Conservation (phyloP, 2,329 filamentous ascomycete genomes). For the Ophioceras dolichostomum region DNA sequence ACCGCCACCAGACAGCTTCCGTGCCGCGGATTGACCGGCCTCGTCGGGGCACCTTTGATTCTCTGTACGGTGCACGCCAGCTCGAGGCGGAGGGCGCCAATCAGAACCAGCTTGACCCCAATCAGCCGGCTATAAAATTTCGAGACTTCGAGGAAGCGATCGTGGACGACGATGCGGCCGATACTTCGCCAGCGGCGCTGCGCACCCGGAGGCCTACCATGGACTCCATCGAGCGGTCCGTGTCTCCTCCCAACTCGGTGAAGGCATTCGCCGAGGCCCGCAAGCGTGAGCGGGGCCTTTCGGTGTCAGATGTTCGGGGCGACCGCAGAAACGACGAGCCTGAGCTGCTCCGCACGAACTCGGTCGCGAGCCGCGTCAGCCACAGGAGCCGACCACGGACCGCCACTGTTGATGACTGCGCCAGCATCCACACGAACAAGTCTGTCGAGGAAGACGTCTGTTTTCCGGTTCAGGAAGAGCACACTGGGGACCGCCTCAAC, state of each 20-base stretch:
- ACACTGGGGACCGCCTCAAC: slow-evolving; percentile 58
- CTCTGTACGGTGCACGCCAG: slow-evolving; percentile 40
- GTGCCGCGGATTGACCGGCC: slow-evolving; percentile 47
- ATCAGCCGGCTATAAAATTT: slow-evolving; percentile 33
- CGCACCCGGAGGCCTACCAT: slow-evolving; percentile 44
- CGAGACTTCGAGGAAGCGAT: slow-evolving; percentile 84
- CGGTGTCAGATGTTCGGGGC: slow-evolving; percentile 32
- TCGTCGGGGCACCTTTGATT: slow-evolving; percentile 64
- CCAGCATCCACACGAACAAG: slow-evolving; percentile 51
- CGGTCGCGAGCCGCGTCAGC: slow-evolving; percentile 46
- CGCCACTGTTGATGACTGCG: slow-evolving; percentile 39
- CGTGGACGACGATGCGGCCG: slow-evolving; percentile 57
- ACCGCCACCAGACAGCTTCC: slow-evolving; percentile 56
- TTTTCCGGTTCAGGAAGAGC: slow-evolving; percentile 65
- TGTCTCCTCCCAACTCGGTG: slow-evolving; percentile 90
- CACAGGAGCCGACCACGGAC: slow-evolving; percentile 44
- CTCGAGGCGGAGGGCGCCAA: slow-evolving; percentile 10
- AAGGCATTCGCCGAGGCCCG: slow-evolving; percentile 92
- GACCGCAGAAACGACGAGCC: slow-evolving; percentile 27
- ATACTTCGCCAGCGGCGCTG: slow-evolving; percentile 26
- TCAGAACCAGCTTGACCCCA: slow-evolving; percentile 28
- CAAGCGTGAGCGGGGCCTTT: slow-evolving; percentile 65
- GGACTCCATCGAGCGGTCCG: slow-evolving; percentile 46
- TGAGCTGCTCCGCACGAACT: slow-evolving; percentile 60
- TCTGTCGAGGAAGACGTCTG: slow-evolving; percentile 81